Conservation (phyloP, 805 yeast genomes). For the Clavispora phyllophila region DNA sequence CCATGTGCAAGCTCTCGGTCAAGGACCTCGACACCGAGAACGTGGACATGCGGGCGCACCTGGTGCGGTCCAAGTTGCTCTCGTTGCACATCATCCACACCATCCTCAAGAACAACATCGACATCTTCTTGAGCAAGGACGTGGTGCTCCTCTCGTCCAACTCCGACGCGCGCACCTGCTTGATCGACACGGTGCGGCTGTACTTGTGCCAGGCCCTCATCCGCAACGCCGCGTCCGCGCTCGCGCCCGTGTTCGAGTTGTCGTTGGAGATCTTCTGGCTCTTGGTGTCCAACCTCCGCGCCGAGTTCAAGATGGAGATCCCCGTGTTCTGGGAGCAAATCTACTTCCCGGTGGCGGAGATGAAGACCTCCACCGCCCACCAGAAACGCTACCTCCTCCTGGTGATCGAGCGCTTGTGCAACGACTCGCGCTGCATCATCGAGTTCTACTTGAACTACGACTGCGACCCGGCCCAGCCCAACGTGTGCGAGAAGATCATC, state of each 20-base stretch:
- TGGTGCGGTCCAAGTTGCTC: slow-evolving; percentile 84
- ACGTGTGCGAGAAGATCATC: slow-evolving; percentile 77
- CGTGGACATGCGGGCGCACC: slow-evolving; percentile 83
- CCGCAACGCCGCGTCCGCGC: slow-evolving; percentile 86
- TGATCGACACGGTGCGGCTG: slow-evolving; percentile 78
- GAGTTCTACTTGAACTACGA: slow-evolving; percentile 94
- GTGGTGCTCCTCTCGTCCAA: slow-evolving; percentile 48
- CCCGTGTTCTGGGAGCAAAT: slow-evolving; percentile 92
- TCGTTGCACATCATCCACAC: slow-evolving; percentile 86
- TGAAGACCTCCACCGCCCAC: slow-evolving; percentile 86
- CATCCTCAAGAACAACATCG: slow-evolving; percentile 78
- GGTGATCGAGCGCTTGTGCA: slow-evolving; percentile 75
- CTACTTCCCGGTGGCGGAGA: slow-evolving; percentile 88
- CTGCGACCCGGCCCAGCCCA: slow-evolving; percentile 78
- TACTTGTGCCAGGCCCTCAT: slow-evolving; percentile 78
- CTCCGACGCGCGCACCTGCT: slow-evolving; percentile 49
- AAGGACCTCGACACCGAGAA: slow-evolving; percentile 74
- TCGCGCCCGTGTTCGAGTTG: slow-evolving; percentile 88
- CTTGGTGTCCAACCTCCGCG: slow-evolving; percentile 72
- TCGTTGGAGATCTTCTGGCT: slow-evolving; percentile 93
- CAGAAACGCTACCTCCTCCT: slow-evolving; percentile 85
- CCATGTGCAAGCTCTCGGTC: slow-evolving; percentile 89
- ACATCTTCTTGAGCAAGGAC: slow-evolving; percentile 61
- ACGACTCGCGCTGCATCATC: slow-evolving; percentile 84
- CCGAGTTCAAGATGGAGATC: slow-evolving; percentile 86